Evolutionary conservation across 805 yeast genomes (phyloP), one percentile per base, ranked within the genome.

Genomic region (Brettanomyces bruxellensis): DNA sequence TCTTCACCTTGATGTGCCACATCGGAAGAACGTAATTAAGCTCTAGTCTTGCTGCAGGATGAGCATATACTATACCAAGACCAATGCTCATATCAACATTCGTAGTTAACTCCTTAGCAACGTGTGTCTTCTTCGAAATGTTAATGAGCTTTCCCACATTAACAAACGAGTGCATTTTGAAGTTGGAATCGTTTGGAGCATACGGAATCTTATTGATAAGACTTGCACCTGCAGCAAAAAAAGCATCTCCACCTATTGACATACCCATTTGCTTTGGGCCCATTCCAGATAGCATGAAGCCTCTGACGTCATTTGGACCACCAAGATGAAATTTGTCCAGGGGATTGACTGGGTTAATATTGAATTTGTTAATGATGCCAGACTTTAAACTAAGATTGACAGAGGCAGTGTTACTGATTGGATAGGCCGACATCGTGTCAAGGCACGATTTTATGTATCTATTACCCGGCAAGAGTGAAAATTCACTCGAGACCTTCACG

Each of bases 291-390:
- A 75, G 55, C 9, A 63, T 57, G 52, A 76, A 78, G 1, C 81
- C 73, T 40, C 82, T 65, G 7, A 78, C 69, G 50, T 77, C 82
- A 51, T 76, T 77, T 11, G 83, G 76, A 2, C 83, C 83, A n/a
- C 83, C 83, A 3, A 71, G 62, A 53, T 70, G 74, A 47, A 76
- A 77, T 41, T 78, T 61, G 56, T 78, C 83, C 62, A 77, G 64
- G 6, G 77, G 61, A 51, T 64, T 69, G 12, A 69, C 51, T 3
- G 50, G 50, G 23, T 51, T 49, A 8, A 47, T 49, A 14, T 43
- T 25, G 5, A 58, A 36, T 11, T 55, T 39, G 39, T 48, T 53
- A 2, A 61, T 49, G 6, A 61, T 28, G 2, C 70, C 70, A 1
- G 57, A 41, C 45, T 56, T 58, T 5, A 59, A 50, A 5, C 54